Percentiles rank a stretch among this genome's conserved stretches.
Conservation (phyloP, 2,329 filamentous ascomycete genomes). For the Penicillium sp. region DNA sequence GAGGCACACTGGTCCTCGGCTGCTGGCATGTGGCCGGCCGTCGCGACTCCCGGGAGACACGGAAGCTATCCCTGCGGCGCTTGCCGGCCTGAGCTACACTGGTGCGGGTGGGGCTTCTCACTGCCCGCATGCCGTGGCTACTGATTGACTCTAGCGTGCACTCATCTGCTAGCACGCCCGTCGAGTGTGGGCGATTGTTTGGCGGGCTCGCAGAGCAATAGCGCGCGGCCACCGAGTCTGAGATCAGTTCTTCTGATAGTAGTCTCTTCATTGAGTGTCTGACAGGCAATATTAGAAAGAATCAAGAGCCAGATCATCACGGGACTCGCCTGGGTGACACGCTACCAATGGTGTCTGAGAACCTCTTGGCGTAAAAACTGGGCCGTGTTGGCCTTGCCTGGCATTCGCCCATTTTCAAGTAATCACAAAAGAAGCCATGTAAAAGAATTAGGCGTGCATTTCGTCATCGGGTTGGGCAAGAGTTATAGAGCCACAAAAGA, state of each 20-base stretch:
- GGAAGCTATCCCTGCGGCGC: conserved; percentile 2
- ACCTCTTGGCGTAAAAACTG: neutral
- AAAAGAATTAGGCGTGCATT: neutral
- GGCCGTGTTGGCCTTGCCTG: neutral
- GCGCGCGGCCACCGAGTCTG: neutral
- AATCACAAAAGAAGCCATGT: neutral
- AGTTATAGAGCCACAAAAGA: neutral
- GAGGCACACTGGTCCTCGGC: neutral
- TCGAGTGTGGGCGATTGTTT: conserved; percentile 1
- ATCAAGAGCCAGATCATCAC: neutral
- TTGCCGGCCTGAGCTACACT: neutral
- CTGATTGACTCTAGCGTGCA: neutral
- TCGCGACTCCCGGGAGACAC: neutral
- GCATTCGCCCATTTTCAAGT: neutral
- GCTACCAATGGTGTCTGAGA: neutral
- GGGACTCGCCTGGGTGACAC: conserved; percentile 4
- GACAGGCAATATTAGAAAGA: neutral
- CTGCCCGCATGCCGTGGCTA: neutral
- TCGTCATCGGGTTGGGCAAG: neutral
- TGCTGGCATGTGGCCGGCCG: neutral
- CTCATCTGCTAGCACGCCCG: conserved; percentile 1
- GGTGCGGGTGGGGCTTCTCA: neutral
- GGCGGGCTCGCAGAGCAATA: neutral
- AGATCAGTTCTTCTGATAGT: neutral
- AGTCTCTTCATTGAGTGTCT: neutral